Evolutionary conservation across 2,329 filamentous ascomycete genomes (phyloP).

Genomic region (Clarireedia sp.): DNA sequence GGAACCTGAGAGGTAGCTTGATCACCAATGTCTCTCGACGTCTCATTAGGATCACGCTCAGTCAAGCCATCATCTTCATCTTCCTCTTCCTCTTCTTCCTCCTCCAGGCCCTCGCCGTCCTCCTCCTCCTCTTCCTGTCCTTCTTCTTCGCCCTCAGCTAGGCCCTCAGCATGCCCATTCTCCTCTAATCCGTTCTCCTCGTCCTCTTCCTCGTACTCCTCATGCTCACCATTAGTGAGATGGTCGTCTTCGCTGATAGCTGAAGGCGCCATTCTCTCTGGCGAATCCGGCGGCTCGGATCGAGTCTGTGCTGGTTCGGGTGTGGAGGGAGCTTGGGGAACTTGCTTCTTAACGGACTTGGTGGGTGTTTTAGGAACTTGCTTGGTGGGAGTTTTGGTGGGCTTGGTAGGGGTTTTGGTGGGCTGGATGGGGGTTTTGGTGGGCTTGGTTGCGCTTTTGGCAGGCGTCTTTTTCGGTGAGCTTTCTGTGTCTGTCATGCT

Average conservation of each 20-base stretch:
- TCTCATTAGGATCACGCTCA: slow-evolving; percentile 7
- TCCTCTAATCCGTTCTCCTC: slow-evolving; percentile 4
- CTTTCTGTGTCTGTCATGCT: slow-evolving; percentile 10
- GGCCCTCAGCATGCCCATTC: not conserved
- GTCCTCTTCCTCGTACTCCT: slow-evolving; percentile 6
- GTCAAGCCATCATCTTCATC: slow-evolving; percentile 3
- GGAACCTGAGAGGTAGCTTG: not conserved
- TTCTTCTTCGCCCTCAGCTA: slow-evolving; percentile 6
- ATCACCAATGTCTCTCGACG: not conserved
- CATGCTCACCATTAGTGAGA: slow-evolving; percentile 8
- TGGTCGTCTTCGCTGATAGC: slow-evolving; percentile 6
- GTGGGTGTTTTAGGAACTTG: not conserved
- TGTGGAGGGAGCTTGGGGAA: not conserved
- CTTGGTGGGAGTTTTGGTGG: not conserved
- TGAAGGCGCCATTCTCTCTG: slow-evolving; percentile 6
- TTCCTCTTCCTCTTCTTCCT: slow-evolving; percentile 34
- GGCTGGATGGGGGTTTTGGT: not conserved
- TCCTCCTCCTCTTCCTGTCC: slow-evolving; percentile 3
- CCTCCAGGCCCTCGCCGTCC: not conserved
- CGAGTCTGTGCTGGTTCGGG: slow-evolving; percentile 8
- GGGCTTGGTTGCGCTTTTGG: not conserved
- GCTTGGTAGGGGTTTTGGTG: too few species aligned
- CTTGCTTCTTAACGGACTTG: not conserved
- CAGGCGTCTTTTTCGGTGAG: not conserved
- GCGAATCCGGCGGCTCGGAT: slow-evolving; percentile 6